Base-by-base conservation (phyloP, 2,329 filamentous ascomycete genomes). In the Fusarium zealandicum region DNA sequence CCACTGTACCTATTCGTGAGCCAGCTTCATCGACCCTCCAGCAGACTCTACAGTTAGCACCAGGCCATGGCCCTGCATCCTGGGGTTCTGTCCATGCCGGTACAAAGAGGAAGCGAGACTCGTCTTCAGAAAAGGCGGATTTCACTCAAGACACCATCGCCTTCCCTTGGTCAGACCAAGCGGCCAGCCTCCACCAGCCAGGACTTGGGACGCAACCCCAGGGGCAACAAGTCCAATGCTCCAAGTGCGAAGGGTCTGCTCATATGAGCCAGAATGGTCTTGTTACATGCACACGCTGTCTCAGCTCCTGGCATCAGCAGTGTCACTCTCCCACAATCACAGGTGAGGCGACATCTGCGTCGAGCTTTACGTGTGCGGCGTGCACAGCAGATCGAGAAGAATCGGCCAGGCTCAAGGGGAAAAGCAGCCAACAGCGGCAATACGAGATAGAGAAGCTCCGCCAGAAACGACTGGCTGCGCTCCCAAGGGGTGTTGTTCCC, bases 81-180 rank as follows among this genome's bases (percentile, higher is more conserved):
- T 25, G 28, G 18, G 27, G 31, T 31, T 53, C 50, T 25, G 41
- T 58, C 12, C 57, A 43, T 14, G 20, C 28, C 6, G 51, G 59
- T 4, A 32, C 61, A 12, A 74, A 75, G 56, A 63, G 71, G 30
- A 74, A 74, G 54, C 65, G 68, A 50, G 60, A 61, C 11, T 18
- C 55, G 3, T 41, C 49, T 13, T 45, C 20, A 2, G 54, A 54
- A 12, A 50, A 39, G 2, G 54, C 69, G 4, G 71, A 75, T 37
- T 74, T 75, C 35, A 63, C 61, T 3, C 70, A 71, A 48, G 67
- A 56, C 57, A 73, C 73, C 5, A 66, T 75, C 14, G 42, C 63
- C 0, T 71, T 73, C 28, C 65, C 68, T 1, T 52, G 64, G 38
- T 51, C 61, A 4, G 36, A 32, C 25, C 56, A 47, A 28, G 33